Conservation (phyloP, 2,329 filamentous ascomycete genomes). For the Acephala macrosclerotiorum region DNA sequence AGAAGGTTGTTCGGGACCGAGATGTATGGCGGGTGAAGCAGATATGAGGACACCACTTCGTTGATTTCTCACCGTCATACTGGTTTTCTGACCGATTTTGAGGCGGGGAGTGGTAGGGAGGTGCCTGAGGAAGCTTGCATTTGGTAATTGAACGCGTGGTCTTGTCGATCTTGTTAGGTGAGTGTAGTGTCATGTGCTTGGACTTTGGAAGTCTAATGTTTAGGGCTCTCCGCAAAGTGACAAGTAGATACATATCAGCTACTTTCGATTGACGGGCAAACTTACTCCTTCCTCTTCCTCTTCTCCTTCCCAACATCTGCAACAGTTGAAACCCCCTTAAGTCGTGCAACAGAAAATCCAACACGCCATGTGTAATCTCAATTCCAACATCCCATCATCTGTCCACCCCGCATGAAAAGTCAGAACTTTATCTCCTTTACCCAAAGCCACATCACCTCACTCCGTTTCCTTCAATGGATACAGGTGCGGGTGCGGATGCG, state of each 20-base stretch:
- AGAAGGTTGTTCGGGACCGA: background rate
- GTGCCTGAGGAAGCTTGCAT: background rate
- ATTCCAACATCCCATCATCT: background rate
- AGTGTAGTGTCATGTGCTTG: background rate
- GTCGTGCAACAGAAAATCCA: background rate
- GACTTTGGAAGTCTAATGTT: background rate
- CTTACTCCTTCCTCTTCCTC: background rate
- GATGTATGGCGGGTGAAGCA: background rate
- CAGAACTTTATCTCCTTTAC: background rate
- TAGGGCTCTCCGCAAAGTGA: background rate
- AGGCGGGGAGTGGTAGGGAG: background rate
- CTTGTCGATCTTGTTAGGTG: background rate
- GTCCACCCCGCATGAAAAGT: background rate
- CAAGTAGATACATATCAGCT: background rate
- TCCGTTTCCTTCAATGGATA: background rate
- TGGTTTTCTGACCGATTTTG: background rate
- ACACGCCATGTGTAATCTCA: background rate
- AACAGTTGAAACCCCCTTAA: background rate
- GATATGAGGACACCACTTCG: conserved; percentile 8
- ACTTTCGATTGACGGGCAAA: background rate
- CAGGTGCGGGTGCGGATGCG: too few species aligned
- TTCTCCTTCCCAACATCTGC: background rate
- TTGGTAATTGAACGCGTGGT: background rate
- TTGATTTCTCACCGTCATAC: background rate
- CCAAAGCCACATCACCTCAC: background rate